Conservation (phyloP, 2,329 filamentous ascomycete genomes). For the Neocatenulostroma microsporum region DNA sequence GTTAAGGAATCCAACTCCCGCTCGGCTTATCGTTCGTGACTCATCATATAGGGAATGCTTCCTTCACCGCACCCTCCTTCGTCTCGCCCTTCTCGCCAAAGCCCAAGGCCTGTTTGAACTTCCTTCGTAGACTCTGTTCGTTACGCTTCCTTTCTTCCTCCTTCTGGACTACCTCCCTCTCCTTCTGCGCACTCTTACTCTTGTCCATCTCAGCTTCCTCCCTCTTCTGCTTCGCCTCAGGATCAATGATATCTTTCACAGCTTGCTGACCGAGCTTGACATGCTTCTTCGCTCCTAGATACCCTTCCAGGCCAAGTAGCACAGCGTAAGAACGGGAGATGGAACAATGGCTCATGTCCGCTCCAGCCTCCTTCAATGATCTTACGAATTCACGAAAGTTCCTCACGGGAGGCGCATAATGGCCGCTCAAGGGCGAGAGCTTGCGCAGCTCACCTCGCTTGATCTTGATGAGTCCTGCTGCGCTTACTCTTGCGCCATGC, state of each 20-base stretch:
- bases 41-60: too few species aligned
- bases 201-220: slow-evolving; percentile 49
- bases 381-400: slow-evolving; percentile 79
- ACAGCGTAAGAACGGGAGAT: slow-evolving; percentile 78
- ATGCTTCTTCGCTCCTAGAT: slow-evolving; percentile 60
- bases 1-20: too few species aligned
- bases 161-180: slow-evolving; percentile 45
- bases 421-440: slow-evolving; percentile 61
- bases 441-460: slow-evolving; percentile 69
- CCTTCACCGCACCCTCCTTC: slow-evolving; percentile 12
- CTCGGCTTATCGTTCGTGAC: too few species aligned
- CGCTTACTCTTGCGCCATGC: slow-evolving; percentile 70
- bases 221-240: slow-evolving; percentile 47
- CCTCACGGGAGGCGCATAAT: slow-evolving; percentile 74
- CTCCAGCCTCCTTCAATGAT: slow-evolving; percentile 61
- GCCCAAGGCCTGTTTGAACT: slow-evolving; percentile 22
- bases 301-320: slow-evolving; percentile 73
- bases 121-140: slow-evolving; percentile 29
- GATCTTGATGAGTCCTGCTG: slow-evolving; percentile 78
- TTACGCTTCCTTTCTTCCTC: slow-evolving; percentile 35
- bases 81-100: slow-evolving; percentile 8
- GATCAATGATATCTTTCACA: slow-evolving; percentile 54
- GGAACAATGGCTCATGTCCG: slow-evolving; percentile 69
- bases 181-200: slow-evolving; percentile 52
- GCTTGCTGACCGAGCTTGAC: slow-evolving; percentile 50